phyloP scores from a whole-genome alignment of 768 basidiomycete genomes.

The Mrakia blollopis region DNA sequence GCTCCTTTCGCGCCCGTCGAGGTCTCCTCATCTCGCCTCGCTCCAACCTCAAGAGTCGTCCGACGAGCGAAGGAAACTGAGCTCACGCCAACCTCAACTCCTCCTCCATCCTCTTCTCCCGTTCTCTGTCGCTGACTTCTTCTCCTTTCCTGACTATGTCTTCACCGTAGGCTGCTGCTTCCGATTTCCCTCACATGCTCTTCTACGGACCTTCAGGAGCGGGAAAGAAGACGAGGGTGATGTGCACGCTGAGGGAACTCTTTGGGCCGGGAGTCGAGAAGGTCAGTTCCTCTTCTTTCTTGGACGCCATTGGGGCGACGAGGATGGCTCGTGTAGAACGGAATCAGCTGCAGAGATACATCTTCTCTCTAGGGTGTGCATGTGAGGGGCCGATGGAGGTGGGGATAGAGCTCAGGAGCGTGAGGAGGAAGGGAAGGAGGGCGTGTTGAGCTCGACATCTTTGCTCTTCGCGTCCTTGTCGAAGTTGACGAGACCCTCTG shows the following conservation, averaged over 20 bases:
- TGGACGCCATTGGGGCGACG: too few relatives aligned
- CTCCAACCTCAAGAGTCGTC: too few relatives aligned
- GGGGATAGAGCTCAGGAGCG: background rate
- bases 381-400: too few relatives aligned
- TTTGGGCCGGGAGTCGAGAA: conserved; percentile 92
- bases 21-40: too few relatives aligned
- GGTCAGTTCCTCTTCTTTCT: conserved; percentile 48
- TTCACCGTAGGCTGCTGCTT: conserved; percentile 62
- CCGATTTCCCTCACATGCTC: conserved; percentile 95
- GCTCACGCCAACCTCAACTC: conserved; percentile 65
- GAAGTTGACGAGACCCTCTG: background rate
- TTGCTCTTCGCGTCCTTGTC: background rate
- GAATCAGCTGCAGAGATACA: too few relatives aligned
- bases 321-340: too few relatives aligned
- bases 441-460: background rate
- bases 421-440: background rate
- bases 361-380: too few relatives aligned
- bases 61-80: too few relatives aligned
- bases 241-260: conserved; percentile 76
- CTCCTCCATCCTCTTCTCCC: conserved; percentile 66
- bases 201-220: conserved; percentile 97
- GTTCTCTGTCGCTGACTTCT: background rate
- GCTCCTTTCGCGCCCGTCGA: too few relatives aligned
- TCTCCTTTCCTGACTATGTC: background rate
- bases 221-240: conserved; percentile 95